Conservation (phyloP, 2,329 filamentous ascomycete species). For the Aaosphaeria pasadenensis region DNA sequence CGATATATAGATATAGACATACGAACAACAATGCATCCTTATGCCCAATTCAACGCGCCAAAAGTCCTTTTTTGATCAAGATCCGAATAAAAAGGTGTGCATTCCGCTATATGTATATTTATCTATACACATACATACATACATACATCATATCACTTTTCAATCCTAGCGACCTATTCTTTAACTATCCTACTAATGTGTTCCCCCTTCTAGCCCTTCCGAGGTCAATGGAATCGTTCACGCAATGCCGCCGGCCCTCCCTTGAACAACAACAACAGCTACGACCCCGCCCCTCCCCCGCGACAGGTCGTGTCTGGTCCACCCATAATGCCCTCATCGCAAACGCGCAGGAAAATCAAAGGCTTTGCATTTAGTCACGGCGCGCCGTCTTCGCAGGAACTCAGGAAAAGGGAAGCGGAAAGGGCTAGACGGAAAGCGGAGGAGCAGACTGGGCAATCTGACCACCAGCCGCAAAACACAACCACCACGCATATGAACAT, state of each 20-base stretch:
- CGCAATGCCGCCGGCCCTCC: constrained; percentile 25
- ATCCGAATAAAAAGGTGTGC: constrained; percentile 40
- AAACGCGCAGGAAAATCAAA: constrained; percentile 55
- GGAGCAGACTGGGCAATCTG: neutral
- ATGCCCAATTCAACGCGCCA: constrained; percentile 44
- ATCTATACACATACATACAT: neutral
- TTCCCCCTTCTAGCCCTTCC: constrained; percentile 14
- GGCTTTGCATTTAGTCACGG: constrained; percentile 52
- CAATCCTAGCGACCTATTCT: neutral
- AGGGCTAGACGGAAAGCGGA: constrained; percentile 22
- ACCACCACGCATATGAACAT: neutral
- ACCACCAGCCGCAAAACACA: neutral
- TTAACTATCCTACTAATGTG: neutral
- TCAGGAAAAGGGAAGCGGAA: constrained; percentile 31
- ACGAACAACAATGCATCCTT: constrained; percentile 7
- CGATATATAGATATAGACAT: neutral
- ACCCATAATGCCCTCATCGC: constrained; percentile 49
- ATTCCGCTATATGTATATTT: neutral
- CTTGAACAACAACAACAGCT: constrained; percentile 20
- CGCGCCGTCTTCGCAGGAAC: constrained; percentile 17
- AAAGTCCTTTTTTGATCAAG: constrained; percentile 52
- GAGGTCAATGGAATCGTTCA: constrained; percentile 35
- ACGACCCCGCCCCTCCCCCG: constrained; percentile 22
- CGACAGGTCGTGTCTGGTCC: constrained; percentile 33
- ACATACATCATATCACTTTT: neutral